Percentiles rank a stretch among this genome's conserved stretches.
These are phyloP conservation scores for Aspergillus homomorphus DNA, from an alignment of 495 filamentous ascomycete genomes.

Conservation along the genomic window DNA sequence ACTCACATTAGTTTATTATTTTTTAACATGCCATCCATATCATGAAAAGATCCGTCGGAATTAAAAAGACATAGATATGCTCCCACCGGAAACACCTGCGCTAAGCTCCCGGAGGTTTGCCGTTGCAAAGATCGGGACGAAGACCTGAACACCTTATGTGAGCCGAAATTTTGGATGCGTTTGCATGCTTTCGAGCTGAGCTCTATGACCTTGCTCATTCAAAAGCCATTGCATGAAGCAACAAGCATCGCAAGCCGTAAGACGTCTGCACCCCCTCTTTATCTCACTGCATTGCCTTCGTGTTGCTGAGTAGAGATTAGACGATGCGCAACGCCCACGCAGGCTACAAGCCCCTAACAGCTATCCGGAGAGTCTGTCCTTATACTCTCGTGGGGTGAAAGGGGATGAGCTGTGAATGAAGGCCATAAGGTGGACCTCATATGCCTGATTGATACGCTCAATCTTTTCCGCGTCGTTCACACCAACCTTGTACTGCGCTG, in stretches of 20 bases:
- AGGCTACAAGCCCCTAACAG: neutral
- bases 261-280: neutral
- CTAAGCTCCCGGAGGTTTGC: too few species aligned
- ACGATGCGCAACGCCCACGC: neutral
- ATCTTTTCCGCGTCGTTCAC: slow-evolving; percentile 1
- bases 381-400: neutral
- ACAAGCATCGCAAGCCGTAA: neutral
- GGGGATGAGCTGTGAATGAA: slow-evolving; percentile 1
- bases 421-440: neutral
- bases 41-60: neutral
- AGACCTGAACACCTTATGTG: neutral
- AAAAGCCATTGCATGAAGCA: neutral
- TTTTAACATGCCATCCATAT: neutral
- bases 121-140: neutral
- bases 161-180: neutral
- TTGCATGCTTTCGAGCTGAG: too few species aligned
- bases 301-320: neutral
- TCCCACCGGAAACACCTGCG: neutral
- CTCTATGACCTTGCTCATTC: neutral
- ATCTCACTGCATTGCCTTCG: neutral
- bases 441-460: slow-evolving; percentile 1
- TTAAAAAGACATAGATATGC: neutral
- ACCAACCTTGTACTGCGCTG: neutral
- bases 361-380: neutral
- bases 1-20: neutral